Conservation (phyloP, 1,139 yeast genomes). For the Suhomyces choctaworum region DNA sequence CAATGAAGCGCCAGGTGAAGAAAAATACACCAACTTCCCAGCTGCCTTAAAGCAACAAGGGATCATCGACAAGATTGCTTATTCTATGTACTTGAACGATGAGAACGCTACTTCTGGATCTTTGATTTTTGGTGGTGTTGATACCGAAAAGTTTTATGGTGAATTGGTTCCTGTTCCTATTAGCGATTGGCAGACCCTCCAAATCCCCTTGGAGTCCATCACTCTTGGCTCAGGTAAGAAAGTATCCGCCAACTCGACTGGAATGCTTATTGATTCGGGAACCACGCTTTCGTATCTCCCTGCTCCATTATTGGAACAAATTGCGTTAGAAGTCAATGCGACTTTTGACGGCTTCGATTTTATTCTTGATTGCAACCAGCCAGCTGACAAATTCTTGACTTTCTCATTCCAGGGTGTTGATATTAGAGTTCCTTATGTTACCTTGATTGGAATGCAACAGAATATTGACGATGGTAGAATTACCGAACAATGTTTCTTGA, state of each 20-base stretch:
- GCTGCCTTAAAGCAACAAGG: constrained; percentile 20
- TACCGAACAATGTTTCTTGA: not conserved
- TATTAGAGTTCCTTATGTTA: constrained; percentile 18
- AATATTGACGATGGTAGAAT: not conserved
- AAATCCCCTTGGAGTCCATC: constrained; percentile 11
- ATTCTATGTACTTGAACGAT: constrained; percentile 23
- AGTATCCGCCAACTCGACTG: not conserved
- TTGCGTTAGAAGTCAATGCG: constrained; percentile 12
- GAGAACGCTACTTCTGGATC: constrained; percentile 15
- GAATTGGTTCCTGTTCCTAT: constrained; percentile 15
- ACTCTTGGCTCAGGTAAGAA: constrained; percentile 2
- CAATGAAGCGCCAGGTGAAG: not conserved
- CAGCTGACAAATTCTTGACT: constrained; percentile 10
- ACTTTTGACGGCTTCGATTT: constrained; percentile 7
- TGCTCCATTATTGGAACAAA: not conserved
- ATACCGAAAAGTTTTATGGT: constrained; percentile 22
- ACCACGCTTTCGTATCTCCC: constrained; percentile 3
- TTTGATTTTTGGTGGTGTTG: constrained; percentile 27
- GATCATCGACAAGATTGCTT: constrained; percentile 26
- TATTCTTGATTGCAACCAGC: constrained; percentile 13
- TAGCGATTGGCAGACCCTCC: constrained; percentile 6
- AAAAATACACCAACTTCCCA: constrained; percentile 18
- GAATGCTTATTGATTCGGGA: constrained; percentile 8
- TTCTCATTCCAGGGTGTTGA: constrained; percentile 20
- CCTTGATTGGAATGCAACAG: not conserved